Evolutionary conservation across 805 yeast genomes (phyloP).

Genomic region (Candida vartiovaarae): DNA sequence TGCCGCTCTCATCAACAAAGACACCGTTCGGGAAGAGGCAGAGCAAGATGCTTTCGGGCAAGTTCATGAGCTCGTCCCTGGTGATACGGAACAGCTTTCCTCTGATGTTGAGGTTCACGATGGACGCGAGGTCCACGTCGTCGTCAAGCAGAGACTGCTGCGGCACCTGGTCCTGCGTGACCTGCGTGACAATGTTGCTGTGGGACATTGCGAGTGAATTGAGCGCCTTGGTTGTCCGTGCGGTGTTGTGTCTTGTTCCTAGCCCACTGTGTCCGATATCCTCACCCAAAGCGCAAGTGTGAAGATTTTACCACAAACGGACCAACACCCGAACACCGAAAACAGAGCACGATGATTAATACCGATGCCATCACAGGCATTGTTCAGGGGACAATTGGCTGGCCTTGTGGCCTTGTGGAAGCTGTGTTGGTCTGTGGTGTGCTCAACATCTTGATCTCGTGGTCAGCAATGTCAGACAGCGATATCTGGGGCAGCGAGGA

Average conservation of each 20-base stretch:
- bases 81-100: conserved; percentile 70
- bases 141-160: conserved; percentile 19
- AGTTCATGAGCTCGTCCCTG: conserved; percentile 81
- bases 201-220: conserved; percentile 18
- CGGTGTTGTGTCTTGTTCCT: neutral
- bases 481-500: conserved; percentile 30
- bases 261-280: too few relatives aligned
- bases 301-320: too few relatives aligned
- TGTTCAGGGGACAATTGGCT: too few relatives aligned
- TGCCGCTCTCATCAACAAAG: conserved; percentile 68
- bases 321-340: too few relatives aligned
- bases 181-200: conserved; percentile 61
- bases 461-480: conserved; percentile 6
- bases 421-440: too few relatives aligned
- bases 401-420: too few relatives aligned
- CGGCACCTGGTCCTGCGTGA: conserved; percentile 34
- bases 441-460: too few relatives aligned
- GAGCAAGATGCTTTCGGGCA: conserved; percentile 84
- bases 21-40: conserved; percentile 91
- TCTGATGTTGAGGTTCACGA: conserved; percentile 71
- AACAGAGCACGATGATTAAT: too few relatives aligned
- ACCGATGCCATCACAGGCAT: too few relatives aligned
- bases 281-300: too few relatives aligned
- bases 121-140: conserved; percentile 42
- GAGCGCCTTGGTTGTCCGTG: neutral